A percentile compares a stretch with the other conserved stretches of the same genome.
phyloP scores from a whole-genome alignment of 2,329 filamentous ascomycete genomes.

The Sporothrix curviconia region DNA sequence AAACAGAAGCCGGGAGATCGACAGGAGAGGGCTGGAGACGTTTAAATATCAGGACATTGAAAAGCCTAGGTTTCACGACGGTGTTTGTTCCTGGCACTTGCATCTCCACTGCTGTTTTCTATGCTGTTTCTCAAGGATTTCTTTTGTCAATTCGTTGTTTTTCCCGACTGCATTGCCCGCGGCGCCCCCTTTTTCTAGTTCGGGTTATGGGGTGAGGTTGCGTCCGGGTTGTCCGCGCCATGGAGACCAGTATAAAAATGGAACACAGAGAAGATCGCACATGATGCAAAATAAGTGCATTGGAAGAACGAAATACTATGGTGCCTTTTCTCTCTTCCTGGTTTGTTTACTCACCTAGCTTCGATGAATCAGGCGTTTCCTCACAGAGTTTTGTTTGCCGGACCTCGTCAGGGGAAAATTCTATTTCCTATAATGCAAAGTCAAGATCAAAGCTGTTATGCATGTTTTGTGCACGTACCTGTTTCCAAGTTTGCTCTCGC shows the following conservation, averaged over 20 bases:
- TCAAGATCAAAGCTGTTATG: too few relatives aligned
- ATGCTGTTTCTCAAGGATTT: not conserved
- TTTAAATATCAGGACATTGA: too few relatives aligned
- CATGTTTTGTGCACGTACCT: not conserved
- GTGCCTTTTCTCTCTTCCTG: too few relatives aligned
- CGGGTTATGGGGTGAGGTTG: not conserved
- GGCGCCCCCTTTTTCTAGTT: slow-evolving; percentile 1
- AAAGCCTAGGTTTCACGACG: not conserved
- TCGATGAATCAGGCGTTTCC: too few relatives aligned
- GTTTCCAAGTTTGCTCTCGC: not conserved
- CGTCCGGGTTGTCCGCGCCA: not conserved
- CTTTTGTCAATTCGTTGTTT: too few relatives aligned
- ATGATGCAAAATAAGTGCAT: not conserved
- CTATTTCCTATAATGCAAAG: too few relatives aligned
- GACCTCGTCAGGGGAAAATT: too few relatives aligned
- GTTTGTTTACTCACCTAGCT: too few relatives aligned
- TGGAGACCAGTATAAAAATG: not conserved
- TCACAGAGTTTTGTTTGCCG: too few relatives aligned
- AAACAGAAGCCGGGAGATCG: not conserved
- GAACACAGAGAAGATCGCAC: not conserved
- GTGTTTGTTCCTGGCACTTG: not conserved
- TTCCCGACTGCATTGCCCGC: too few relatives aligned
- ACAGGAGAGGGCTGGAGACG: too few relatives aligned
- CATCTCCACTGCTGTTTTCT: not conserved
- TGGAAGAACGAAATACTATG: too few relatives aligned